These are phyloP conservation scores for Candida morakotiae DNA, from an alignment of 805 yeast genomes.

Conservation along the genomic window DNA sequence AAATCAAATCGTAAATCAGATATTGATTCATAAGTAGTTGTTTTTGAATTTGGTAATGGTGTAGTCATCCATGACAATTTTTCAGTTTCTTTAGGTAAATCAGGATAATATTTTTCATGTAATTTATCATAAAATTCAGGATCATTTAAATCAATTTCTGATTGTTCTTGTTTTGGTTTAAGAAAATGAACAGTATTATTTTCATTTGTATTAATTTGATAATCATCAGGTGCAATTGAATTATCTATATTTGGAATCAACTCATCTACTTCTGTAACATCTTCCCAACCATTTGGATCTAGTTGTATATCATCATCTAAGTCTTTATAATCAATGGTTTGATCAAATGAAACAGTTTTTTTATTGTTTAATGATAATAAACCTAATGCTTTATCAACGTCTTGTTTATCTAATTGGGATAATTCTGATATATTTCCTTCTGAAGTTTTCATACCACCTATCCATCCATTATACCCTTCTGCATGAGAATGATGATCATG, in stretches of 20 bases:
- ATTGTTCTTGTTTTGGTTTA: constrained; percentile 34
- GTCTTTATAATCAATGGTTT: constrained; percentile 25
- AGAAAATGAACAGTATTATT: constrained; percentile 62
- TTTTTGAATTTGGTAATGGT: constrained; percentile 40
- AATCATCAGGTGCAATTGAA: constrained; percentile 37
- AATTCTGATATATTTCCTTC: constrained; percentile 27
- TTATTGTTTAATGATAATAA: constrained; percentile 16
- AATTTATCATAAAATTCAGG: constrained; percentile 75
- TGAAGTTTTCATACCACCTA: constrained; percentile 37
- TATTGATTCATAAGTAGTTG: constrained; percentile 48
- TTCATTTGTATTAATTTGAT: constrained; percentile 37
- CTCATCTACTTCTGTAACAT: constrained; percentile 48
- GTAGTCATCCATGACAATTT: constrained; percentile 92
- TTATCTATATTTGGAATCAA: constrained; percentile 44
- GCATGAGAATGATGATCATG: constrained; percentile 29
- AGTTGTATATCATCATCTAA: constrained; percentile 17
- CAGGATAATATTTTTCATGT: constrained; percentile 85
- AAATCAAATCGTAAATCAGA: constrained; percentile 84
- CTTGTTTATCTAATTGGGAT: constrained; percentile 29
- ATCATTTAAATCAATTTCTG: constrained; percentile 59
- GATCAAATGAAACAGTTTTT: constrained; percentile 29
- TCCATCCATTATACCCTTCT: constrained; percentile 40
- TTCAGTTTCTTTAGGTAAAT: constrained; percentile 75
- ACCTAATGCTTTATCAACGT: constrained; percentile 37
- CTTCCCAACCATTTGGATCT: constrained; percentile 46